phyloP scores from a whole-genome alignment of 1,284 basidiomycete species.

The Moesziomyces parantarcticus region DNA sequence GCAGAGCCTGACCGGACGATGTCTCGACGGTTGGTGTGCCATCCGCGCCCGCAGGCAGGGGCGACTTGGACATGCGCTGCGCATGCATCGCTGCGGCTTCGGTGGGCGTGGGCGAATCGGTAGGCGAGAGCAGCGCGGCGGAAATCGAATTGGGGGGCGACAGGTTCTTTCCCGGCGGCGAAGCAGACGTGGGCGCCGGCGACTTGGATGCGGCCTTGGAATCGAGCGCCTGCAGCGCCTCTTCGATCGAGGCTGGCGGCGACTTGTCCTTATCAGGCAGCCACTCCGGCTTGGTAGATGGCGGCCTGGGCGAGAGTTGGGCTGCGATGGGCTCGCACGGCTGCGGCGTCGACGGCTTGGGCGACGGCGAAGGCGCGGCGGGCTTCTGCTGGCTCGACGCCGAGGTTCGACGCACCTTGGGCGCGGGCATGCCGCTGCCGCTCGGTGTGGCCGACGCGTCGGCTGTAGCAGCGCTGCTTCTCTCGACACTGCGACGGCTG shows the following conservation, averaged over 20 bases:
- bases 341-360: not conserved
- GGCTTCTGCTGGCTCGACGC: conserved; percentile 18
- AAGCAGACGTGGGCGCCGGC: conserved; percentile 12
- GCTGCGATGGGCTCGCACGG: not conserved
- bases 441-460: conserved; percentile 9
- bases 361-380: conserved; percentile 1
- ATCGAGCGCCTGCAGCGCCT: conserved; percentile 1
- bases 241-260: conserved; percentile 15
- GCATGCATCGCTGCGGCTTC: conserved; percentile 34
- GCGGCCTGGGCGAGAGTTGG: not conserved
- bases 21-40: conserved; percentile 20
- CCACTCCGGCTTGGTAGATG: not conserved
- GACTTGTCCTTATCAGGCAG: not conserved
- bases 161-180: conserved; percentile 11
- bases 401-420: conserved; percentile 36
- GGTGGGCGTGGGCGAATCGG: conserved; percentile 35
- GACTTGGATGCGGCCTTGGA: not conserved
- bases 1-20: conserved; percentile 30
- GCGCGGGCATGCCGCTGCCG: conserved; percentile 13
- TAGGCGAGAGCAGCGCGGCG: conserved; percentile 35
- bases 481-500: conserved; percentile 6
- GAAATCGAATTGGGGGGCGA: conserved; percentile 30
- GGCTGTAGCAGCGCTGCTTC: conserved; percentile 7
- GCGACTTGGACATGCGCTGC: conserved; percentile 21
- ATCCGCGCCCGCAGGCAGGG: conserved; percentile 14